These are phyloP conservation scores for Zymoseptoria passerinii DNA, from an alignment of 2,329 filamentous ascomycete genomes.

Conservation along the genomic window DNA sequence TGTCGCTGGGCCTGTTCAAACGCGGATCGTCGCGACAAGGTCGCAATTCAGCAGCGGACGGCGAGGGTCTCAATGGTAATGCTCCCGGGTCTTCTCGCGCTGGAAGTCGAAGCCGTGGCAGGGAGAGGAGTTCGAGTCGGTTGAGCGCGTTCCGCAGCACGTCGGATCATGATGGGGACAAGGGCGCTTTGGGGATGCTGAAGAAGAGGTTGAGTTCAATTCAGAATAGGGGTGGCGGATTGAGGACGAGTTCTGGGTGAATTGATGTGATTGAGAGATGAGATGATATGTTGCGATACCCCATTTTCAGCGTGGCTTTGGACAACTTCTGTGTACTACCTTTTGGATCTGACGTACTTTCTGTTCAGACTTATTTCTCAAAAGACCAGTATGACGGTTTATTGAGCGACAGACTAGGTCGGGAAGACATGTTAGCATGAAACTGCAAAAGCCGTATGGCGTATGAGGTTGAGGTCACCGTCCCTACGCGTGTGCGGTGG, in stretches of 20 bases:
- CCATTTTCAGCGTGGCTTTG: neutral
- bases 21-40: slow-evolving; percentile 24
- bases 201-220: slow-evolving; percentile 55
- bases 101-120: slow-evolving; percentile 13
- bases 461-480: neutral
- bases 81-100: slow-evolving; percentile 20
- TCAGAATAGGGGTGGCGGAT: neutral
- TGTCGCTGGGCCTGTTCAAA: slow-evolving; percentile 24
- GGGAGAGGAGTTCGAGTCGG: slow-evolving; percentile 20
- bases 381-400: neutral
- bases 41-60: slow-evolving; percentile 8
- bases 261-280: neutral
- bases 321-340: neutral
- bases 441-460: too few relatives aligned
- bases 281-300: neutral
- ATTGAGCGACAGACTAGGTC: neutral
- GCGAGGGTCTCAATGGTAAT: slow-evolving; percentile 6
- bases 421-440: neutral
- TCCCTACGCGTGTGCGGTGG: neutral
- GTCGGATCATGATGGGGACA: slow-evolving; percentile 7
- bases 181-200: slow-evolving; percentile 33
- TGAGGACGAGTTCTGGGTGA: neutral
- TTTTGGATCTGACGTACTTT: neutral
- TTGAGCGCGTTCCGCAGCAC: slow-evolving; percentile 21
- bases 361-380: neutral